Evolutionary conservation across 2,329 filamentous ascomycete species (phyloP).

Genomic region (Rhynchosporium agropyri): DNA sequence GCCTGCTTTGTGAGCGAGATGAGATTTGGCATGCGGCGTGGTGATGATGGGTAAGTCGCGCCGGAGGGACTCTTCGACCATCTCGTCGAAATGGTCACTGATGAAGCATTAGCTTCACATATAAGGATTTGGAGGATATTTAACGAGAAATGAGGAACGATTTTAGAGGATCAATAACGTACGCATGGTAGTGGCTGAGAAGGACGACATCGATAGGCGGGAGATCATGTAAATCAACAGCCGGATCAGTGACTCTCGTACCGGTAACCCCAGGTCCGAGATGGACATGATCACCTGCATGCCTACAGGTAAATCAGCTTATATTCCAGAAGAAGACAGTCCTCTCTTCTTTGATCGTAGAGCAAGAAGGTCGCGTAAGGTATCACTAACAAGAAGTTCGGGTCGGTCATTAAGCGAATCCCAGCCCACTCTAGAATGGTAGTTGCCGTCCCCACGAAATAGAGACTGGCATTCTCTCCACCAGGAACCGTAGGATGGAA

Average conservation of each 20-base stretch:
- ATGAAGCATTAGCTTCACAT: not conserved
- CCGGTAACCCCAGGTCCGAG: conserved; percentile 64
- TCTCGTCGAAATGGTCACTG: conserved; percentile 54
- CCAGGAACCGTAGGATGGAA: conserved; percentile 22
- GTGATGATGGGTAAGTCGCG: conserved; percentile 59
- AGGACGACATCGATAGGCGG: conserved; percentile 52
- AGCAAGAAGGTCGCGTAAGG: not conserved
- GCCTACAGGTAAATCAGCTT: conserved; percentile 35
- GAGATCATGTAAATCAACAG: conserved; percentile 62
- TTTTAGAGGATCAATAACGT: conserved; percentile 17
- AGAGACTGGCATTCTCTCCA: conserved; percentile 49
- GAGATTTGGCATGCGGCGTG: conserved; percentile 61
- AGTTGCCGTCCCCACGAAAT: conserved; percentile 60
- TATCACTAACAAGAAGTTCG: conserved; percentile 58
- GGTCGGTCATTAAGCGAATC: conserved; percentile 58
- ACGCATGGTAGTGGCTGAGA: conserved; percentile 65
- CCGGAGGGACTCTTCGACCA: conserved; percentile 44
- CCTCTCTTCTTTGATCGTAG: too few relatives aligned
- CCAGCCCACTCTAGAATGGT: conserved; percentile 58
- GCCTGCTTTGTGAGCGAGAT: conserved; percentile 49
- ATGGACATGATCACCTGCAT: conserved; percentile 67
- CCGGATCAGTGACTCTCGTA: conserved; percentile 58
- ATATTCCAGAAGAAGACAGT: not conserved
- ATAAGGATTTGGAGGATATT: not conserved
- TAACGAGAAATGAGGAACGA: not conserved